phyloP scores from a whole-genome alignment of 1,284 basidiomycete genomes.

The Trichosporon coremiiforme region DNA sequence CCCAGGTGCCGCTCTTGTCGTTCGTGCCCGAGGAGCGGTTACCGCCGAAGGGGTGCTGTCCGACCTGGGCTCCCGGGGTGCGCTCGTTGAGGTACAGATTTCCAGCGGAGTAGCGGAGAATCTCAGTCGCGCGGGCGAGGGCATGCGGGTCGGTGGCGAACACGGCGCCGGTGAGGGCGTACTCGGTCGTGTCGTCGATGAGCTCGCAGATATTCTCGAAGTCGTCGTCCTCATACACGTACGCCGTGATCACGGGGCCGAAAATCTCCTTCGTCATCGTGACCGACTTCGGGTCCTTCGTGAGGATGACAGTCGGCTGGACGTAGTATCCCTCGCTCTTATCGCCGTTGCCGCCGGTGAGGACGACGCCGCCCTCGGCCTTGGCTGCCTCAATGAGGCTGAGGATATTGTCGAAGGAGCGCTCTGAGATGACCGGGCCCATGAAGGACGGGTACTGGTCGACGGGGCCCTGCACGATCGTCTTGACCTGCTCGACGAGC shows the following conservation, averaged over 20 bases:
- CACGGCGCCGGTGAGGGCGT: conserved; percentile 90
- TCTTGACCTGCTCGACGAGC: conserved; percentile 71
- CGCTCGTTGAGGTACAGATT: conserved; percentile 92
- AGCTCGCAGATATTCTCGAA: conserved; percentile 79
- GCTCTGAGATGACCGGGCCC: conserved; percentile 87
- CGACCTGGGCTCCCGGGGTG: conserved; percentile 87
- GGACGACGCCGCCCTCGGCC: conserved; percentile 81
- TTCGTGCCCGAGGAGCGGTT: conserved; percentile 87
- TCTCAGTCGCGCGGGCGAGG: conserved; percentile 72
- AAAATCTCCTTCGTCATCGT: conserved; percentile 97
- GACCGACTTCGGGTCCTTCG: conserved; percentile 84
- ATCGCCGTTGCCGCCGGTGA: conserved; percentile 80
- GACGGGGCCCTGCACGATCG: conserved; percentile 81
- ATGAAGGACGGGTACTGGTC: conserved; percentile 83
- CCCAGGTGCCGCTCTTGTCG: conserved; percentile 93
- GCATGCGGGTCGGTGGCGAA: conserved; percentile 79
- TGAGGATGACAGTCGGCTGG: conserved; percentile 91
- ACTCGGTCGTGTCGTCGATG: conserved; percentile 82
- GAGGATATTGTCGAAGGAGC: conserved; percentile 85
- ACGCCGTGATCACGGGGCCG: conserved; percentile 92
- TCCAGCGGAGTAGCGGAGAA: conserved; percentile 72
- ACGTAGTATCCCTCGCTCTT: conserved; percentile 92
- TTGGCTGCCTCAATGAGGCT: conserved; percentile 86
- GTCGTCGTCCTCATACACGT: conserved; percentile 83
- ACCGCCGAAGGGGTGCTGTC: conserved; percentile 93